Base-by-base conservation (phyloP, 495 filamentous ascomycete genomes). In the Pseudoneurospora amorphoporcata region DNA sequence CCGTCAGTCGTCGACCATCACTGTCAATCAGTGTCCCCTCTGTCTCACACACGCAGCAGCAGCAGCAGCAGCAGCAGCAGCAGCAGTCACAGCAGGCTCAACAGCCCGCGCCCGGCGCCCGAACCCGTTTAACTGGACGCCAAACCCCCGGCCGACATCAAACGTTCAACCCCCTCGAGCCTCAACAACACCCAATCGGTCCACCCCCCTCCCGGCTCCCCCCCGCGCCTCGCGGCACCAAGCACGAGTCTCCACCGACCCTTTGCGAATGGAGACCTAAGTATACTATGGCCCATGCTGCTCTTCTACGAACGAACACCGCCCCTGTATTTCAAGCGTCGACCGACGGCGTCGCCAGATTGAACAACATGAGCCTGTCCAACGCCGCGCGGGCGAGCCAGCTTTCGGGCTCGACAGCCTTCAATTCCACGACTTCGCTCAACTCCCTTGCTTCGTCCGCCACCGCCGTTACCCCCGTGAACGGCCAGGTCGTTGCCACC, bases 401-500 rank as follows among this genome's bases (percentile, higher is more conserved):
- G 79, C 78, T 88, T 39, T 84, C 86, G 29, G 83, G 82, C 79
- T 81, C 86, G 72, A 85, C 86, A 29, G 83, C 85, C 16, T 84
- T 83, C 74, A 78, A 81, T 12, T 81, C 82, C 3, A 84, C 83
- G 19, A 82, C 82, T 19, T 86, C 85, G 6, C 75, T 82, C 23
- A 82, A 84, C 7, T 88, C 86, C 5, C 75, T 88, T 29, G 81
- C 79, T 69, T 85, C 86, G 6, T 77, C 82, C 37, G 72, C 81
- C 38, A 84, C 83, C 14, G 72, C 80, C 16, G 75, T 82, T 38
- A 70, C 81, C 17, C 74, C 43, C 39, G 23, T 38, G 35, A 87
- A 86, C 74, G 89, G 86, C 69, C 89, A 87, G 65, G 87, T 94
- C 72, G 81, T 89, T 71, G 89, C 92, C 42, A 91, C 91, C 76